Evolutionary conservation across 345 rosid genomes (phyloP).

Genomic region (Conringia planisiliqua): DNA sequence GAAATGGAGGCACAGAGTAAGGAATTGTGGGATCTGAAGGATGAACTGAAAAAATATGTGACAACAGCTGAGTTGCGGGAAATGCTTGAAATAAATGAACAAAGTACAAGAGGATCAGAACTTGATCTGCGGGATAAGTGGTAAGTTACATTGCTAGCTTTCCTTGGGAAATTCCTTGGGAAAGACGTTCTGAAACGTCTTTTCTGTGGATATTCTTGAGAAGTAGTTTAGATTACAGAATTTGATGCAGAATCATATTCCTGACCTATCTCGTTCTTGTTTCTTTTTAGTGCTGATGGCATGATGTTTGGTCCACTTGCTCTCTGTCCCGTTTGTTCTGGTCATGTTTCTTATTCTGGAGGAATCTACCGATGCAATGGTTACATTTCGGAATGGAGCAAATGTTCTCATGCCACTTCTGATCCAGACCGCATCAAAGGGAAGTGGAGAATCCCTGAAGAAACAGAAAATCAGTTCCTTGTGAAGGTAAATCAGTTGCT

Average conservation of each 20-base stretch:
- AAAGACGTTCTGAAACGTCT: background rate
- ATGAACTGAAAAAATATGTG: constrained; percentile 74
- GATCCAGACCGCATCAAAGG: constrained; percentile 70
- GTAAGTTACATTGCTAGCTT: constrained; percentile 39
- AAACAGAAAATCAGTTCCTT: constrained; percentile 60
- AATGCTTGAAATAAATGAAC: constrained; percentile 75
- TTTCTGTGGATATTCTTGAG: background rate
- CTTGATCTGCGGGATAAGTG: constrained; percentile 84
- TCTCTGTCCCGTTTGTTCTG: constrained; percentile 67
- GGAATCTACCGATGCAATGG: constrained; percentile 75
- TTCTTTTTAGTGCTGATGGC: constrained; percentile 76
- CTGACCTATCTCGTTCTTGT: background rate
- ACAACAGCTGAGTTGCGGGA: constrained; percentile 68
- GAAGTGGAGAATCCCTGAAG: constrained; percentile 88
- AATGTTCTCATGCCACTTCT: constrained; percentile 68
- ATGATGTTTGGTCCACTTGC: constrained; percentile 92
- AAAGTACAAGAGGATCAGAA: constrained; percentile 82
- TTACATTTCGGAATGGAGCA: constrained; percentile 84
- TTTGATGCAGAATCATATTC: background rate
- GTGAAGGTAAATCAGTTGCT: constrained; percentile 44
- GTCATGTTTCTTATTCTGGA: constrained; percentile 71
- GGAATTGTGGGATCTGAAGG: constrained; percentile 86
- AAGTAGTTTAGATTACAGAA: constrained; percentile 1
- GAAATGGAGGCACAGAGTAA: constrained; percentile 73
- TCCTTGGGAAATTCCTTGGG: background rate